These are phyloP conservation scores for Lactarius indigo DNA, from an alignment of 768 basidiomycete species.

Conservation along the genomic window DNA sequence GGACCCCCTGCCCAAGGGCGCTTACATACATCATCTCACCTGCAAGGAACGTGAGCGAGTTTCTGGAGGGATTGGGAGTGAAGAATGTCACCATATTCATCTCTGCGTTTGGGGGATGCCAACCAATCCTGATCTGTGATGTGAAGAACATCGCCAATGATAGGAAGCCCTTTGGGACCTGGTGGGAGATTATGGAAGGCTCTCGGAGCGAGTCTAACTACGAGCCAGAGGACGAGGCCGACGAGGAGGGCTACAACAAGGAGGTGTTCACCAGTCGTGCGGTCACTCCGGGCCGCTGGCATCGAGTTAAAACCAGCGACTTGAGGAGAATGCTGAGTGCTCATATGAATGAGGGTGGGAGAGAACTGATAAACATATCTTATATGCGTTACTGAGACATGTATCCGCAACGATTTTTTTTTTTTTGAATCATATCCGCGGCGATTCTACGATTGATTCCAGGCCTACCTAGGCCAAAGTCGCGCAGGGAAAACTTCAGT, in stretches of 20 bases:
- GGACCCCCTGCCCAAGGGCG: constrained; percentile 31
- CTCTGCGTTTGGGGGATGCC: neutral
- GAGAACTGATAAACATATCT: too few species aligned
- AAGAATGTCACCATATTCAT: neutral
- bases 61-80: neutral
- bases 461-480: too few species aligned
- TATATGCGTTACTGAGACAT: too few species aligned
- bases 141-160: neutral
- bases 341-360: too few species aligned
- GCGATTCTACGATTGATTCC: too few species aligned
- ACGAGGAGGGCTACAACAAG: neutral
- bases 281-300: too few species aligned
- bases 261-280: too few species aligned
- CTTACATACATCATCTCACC: constrained; percentile 32
- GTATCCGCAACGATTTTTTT: too few species aligned
- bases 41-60: constrained; percentile 4
- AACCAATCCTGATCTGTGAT: neutral
- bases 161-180: neutral
- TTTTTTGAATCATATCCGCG: too few species aligned
- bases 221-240: neutral
- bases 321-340: too few species aligned
- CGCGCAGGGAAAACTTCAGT: too few species aligned
- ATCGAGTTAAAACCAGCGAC: too few species aligned
- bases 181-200: neutral
- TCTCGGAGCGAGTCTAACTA: neutral